Conservation (phyloP, 2,329 filamentous ascomycete species). For the Coniochaeta hoffmannii region DNA sequence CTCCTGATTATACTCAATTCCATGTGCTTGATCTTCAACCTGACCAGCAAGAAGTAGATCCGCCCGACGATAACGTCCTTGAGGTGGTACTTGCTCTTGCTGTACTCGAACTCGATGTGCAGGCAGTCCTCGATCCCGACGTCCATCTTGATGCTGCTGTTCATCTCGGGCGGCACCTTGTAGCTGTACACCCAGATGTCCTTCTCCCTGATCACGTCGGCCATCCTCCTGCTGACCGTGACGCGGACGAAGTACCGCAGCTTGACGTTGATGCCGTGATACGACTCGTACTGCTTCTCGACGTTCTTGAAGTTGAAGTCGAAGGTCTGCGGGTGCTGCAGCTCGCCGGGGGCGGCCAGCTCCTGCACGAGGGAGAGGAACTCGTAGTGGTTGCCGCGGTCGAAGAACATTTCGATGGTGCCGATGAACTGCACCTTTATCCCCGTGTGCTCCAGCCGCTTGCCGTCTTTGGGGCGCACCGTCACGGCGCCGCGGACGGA, state of each 20-base stretch:
- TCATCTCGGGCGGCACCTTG: slow-evolving; percentile 95
- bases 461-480: slow-evolving; percentile 93
- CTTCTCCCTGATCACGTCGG: slow-evolving; percentile 96
- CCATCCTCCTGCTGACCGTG: slow-evolving; percentile 93
- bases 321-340: slow-evolving; percentile 97
- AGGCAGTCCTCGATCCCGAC: slow-evolving; percentile 98
- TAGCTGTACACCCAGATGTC: slow-evolving; percentile 99
- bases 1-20: slow-evolving; percentile 94
- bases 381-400: slow-evolving; percentile 98
- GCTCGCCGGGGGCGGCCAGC: slow-evolving; percentile 90
- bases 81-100: slow-evolving; percentile 97
- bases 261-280: slow-evolving; percentile 99
- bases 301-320: slow-evolving; percentile 99
- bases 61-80: slow-evolving; percentile 98
- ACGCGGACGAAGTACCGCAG: slow-evolving; percentile 97
- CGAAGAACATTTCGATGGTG: slow-evolving; percentile 99
- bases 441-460: slow-evolving; percentile 93
- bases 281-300: slow-evolving; percentile 99
- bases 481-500: slow-evolving; percentile 96
- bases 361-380: slow-evolving; percentile 97
- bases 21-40: slow-evolving; percentile 99
- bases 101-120: slow-evolving; percentile 99
- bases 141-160: slow-evolving; percentile 99
- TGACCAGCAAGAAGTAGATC: slow-evolving; percentile 95
- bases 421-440: slow-evolving; percentile 99